Evolutionary conservation across 805 yeast species (phyloP).

Genomic region (Schwanniomyces pseudopolymorphus): DNA sequence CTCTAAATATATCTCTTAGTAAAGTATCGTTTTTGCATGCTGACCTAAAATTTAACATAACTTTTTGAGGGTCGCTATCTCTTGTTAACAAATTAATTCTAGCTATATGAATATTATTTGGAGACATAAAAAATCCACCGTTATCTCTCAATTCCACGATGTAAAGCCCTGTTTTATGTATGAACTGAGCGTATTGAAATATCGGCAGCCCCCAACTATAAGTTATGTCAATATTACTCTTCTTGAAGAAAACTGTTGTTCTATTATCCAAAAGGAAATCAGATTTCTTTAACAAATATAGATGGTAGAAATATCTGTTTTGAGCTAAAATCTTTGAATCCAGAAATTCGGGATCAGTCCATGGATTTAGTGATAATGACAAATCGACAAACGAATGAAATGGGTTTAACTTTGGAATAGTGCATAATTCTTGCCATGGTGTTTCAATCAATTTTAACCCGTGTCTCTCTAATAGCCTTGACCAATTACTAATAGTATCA

Average conservation of each 20-base stretch:
- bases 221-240: conserved; percentile 58
- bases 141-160: conserved; percentile 81
- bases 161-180: conserved; percentile 86
- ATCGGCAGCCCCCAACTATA: conserved; percentile 92
- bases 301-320: conserved; percentile 75
- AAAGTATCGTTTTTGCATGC: conserved; percentile 54
- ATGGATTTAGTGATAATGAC: conserved; percentile 67
- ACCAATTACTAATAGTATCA: conserved; percentile 51
- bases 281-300: conserved; percentile 62
- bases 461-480: conserved; percentile 79
- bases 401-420: conserved; percentile 75
- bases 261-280: conserved; percentile 84
- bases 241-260: conserved; percentile 61
- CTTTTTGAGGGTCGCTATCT: conserved; percentile 55
- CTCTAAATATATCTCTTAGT: conserved; percentile 53
- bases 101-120: conserved; percentile 80
- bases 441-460: conserved; percentile 80
- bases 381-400: conserved; percentile 83
- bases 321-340: conserved; percentile 39
- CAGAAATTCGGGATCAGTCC: conserved; percentile 56
- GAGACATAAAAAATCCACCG: conserved; percentile 79
- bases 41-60: conserved; percentile 67
- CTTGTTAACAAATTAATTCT: conserved; percentile 54
- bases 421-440: conserved; percentile 85
- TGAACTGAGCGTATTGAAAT: conserved; percentile 82